A percentile compares a stretch with the other conserved stretches of the same genome.
Conservation (phyloP, 2,329 filamentous ascomycete genomes). For the Phoma sp. region DNA sequence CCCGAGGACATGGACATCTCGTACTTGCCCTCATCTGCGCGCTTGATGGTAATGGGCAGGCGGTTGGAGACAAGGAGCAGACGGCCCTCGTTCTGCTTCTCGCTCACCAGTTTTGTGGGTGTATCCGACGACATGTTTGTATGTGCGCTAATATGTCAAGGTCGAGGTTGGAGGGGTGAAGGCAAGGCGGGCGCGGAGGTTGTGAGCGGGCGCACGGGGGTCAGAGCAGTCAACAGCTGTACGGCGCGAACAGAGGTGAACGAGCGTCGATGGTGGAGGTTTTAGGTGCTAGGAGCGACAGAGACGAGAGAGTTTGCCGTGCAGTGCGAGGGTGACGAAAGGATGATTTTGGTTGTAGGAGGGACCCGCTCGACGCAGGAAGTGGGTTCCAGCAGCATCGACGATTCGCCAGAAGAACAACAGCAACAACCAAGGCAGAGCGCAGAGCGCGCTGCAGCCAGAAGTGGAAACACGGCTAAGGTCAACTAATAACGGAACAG, state of each 20-base stretch:
- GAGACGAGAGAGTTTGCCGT: slow-evolving; percentile 1
- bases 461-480: slow-evolving; percentile 17
- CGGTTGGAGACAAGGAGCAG: slow-evolving; percentile 92
- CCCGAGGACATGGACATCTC: slow-evolving; percentile 96
- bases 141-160: background rate
- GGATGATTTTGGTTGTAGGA: slow-evolving; percentile 35
- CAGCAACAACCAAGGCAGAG: slow-evolving; percentile 13
- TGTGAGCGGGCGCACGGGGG: background rate
- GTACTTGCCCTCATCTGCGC: slow-evolving; percentile 88
- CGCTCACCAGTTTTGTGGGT: slow-evolving; percentile 37
- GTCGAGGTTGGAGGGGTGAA: slow-evolving; percentile 7
- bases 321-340: slow-evolving; percentile 36
- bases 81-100: slow-evolving; percentile 49
- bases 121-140: slow-evolving; percentile 35
- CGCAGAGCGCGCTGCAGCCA: slow-evolving; percentile 17
- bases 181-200: slow-evolving; percentile 10
- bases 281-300: slow-evolving; percentile 3
- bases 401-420: slow-evolving; percentile 21
- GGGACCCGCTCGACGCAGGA: slow-evolving; percentile 28
- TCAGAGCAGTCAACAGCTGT: background rate
- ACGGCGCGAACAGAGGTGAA: slow-evolving; percentile 1
- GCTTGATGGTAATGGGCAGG: slow-evolving; percentile 95
- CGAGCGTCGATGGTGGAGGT: slow-evolving; percentile 3
- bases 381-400: slow-evolving; percentile 39
- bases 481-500: slow-evolving; percentile 12